A percentile compares a stretch with the other conserved stretches of the same genome.
phyloP scores from a whole-genome alignment of 23 red algal species.

The Gracilaria caudata region DNA sequence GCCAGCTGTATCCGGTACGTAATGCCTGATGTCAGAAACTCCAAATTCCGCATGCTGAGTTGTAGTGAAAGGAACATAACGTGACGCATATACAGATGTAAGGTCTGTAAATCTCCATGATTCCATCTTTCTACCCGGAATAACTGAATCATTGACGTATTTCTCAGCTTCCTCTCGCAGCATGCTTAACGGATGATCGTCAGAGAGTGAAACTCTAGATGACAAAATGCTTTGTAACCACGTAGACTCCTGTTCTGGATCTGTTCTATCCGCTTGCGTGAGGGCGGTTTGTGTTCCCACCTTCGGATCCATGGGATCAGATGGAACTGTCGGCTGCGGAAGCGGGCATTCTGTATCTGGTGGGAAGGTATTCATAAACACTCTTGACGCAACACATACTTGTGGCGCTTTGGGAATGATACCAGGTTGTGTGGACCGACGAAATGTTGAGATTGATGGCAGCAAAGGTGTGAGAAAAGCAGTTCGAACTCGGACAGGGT shows the following conservation, averaged over 20 bases:
- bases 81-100: constrained; percentile 45
- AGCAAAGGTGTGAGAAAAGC: constrained; percentile 5
- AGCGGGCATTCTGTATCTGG: constrained; percentile 26
- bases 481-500: not conserved
- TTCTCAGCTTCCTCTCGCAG: constrained; percentile 24
- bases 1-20: constrained; percentile 56
- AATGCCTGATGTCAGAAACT: constrained; percentile 26
- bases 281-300: constrained; percentile 43
- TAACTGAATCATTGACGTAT: not conserved
- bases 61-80: constrained; percentile 27
- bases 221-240: constrained; percentile 48
- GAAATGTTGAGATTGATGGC: not conserved
- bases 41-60: constrained; percentile 2
- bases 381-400: not conserved
- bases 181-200: constrained; percentile 7
- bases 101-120: constrained; percentile 87
- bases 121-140: constrained; percentile 66
- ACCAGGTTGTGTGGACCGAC: not conserved
- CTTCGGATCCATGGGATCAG: constrained; percentile 21
- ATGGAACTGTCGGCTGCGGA: constrained; percentile 26
- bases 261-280: not conserved
- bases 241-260: constrained; percentile 28
- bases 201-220: constrained; percentile 12
- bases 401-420: no score
- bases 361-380: constrained; percentile 22